Base-by-base conservation (phyloP, 257 asterid species). In the Nyctanthes arbortristis region DNA sequence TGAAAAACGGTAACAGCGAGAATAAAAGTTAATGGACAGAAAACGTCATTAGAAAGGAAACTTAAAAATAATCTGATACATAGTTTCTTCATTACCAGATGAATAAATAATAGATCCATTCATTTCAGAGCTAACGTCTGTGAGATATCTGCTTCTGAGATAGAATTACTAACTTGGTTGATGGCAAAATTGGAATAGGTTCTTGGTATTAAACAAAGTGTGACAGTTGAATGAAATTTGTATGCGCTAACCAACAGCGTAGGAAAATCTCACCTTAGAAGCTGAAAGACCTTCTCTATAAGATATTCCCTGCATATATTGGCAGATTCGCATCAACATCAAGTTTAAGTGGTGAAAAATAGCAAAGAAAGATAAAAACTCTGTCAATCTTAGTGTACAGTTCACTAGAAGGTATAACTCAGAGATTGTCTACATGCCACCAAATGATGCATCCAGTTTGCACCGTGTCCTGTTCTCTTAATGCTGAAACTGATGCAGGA, bases 261-360 rank as follows among this genome's bases (percentile, higher is more conserved):
- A 76, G 67, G 43, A 40, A 67, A 69, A 73, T 12, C 79, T 79
- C 70, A 88, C 98, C 96, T 88, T 83, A 30, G 73, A 56, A 72
- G 80, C 83, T 65, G 91, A 80, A 85, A 90, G 84, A 56, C 76
- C 81, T 14, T 10, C 79, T 65, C 75, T 85, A 63, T 85, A 80
- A 64, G 85, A 86, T 70, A 92, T 78, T 22, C 81, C 96, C 98
- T 90, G 88, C 86, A 82, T 70, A 35, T 69, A 65, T 35, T 79
- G 70, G 56, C 27, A 52, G 66, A 70, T 12, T 70, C 58, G 55
- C 28, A 63, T 69, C 70, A 74, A 56, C 9, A 64, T n/a, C 37
- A 66, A 43, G 27, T 45, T 56, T 31, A 56, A 61, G 40, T 30
- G n/a, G 18, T 56, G 20, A 35, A 77, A 65, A 56, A 54, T 24